Evolutionary conservation across 1,284 basidiomycete genomes (phyloP), one percentile per base, ranked within the genome.

Genomic region (Ceratobasidium theobromae): DNA sequence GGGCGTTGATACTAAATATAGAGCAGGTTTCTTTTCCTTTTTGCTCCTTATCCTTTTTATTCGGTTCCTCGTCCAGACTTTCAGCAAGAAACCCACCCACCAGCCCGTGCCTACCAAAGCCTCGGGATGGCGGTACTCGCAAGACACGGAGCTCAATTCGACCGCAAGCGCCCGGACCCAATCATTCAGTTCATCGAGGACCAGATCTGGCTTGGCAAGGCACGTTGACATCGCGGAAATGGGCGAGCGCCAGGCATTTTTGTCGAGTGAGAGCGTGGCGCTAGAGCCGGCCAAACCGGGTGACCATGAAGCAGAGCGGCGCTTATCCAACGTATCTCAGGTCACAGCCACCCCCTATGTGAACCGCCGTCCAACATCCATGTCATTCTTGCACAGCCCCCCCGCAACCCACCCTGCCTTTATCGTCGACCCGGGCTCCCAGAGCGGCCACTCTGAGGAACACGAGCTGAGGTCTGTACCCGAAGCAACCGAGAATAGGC

Each of bases 351-450:
- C 28, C 5, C 58, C 58, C n/a, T 62, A 46, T 27, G 45, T 51
- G 5, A 18, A 46, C 14, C 46, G 46, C n/a, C 58, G 58, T 2
- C 58, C n/a, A n/a, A n/a, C n/a, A n/a, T n/a, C 58, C 8, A 49
- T 62, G 58, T 62, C 58, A 12, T 62, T 62, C 18, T 51, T 62
- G 33, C 46, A 62, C 30, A 62, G 58, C 46, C 58, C 58, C 9
- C 23, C 46, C 8, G 58, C 45, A 18, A 62, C 58, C 12, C 45
- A 51, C 58, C 58, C 58, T 12, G 58, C 45, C 25, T 51, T 62
- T 49, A 28, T 62, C 21, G 58, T 62, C 5, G 28, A 62, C 25
- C 58, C 28, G 4, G 58, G 46, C 9, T 62, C 58, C 8, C 23
- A 62, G 12, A 27, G 45, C 23, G 32, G 58, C 18, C 58, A 62